Evolutionary conservation across 2,329 filamentous ascomycete species (phyloP).

Genomic region (Cryphonectria nitschkei): DNA sequence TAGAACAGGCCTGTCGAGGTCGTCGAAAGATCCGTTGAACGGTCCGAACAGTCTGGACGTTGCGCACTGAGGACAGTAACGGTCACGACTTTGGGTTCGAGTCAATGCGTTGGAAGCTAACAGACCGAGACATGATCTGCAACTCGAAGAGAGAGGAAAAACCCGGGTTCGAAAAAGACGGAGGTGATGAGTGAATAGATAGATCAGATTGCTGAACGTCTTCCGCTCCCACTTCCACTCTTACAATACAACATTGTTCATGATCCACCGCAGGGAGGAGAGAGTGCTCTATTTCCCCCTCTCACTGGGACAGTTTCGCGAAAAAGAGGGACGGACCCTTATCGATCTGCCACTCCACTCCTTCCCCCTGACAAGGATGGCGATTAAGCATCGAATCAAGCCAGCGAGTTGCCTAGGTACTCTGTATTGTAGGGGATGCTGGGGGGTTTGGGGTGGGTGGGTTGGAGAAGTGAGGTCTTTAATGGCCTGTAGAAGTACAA

Average conservation of each 20-base stretch:
- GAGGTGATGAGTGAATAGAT: not conserved
- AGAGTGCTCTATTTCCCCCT: constrained; percentile 2
- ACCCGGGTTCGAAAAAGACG: not conserved
- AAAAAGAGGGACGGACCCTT: constrained; percentile 25
- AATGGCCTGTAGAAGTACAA: not conserved
- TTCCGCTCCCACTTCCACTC: not conserved
- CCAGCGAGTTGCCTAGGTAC: constrained; percentile 4
- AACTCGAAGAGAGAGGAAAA: constrained; percentile 27
- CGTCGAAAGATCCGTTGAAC: not conserved
- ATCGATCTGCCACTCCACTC: constrained; percentile 23
- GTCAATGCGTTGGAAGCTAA: constrained; percentile 25
- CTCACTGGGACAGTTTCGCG: constrained; percentile 16
- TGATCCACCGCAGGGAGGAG: constrained; percentile 11
- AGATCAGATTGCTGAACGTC: constrained; percentile 5
- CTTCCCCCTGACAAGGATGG: constrained; percentile 25
- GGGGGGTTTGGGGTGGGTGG: not conserved
- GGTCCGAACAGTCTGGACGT: not conserved
- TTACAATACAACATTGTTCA: not conserved
- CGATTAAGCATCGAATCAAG: constrained; percentile 14
- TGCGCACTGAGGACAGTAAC: not conserved
- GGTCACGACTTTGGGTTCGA: constrained; percentile 7
- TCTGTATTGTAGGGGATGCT: not conserved
- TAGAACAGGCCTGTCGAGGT: not conserved
- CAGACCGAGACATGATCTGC: constrained; percentile 46
- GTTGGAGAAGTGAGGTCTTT: not conserved